Base-by-base conservation (phyloP, 2,329 filamentous ascomycete genomes). In the Pestalotiopsis fici region DNA sequence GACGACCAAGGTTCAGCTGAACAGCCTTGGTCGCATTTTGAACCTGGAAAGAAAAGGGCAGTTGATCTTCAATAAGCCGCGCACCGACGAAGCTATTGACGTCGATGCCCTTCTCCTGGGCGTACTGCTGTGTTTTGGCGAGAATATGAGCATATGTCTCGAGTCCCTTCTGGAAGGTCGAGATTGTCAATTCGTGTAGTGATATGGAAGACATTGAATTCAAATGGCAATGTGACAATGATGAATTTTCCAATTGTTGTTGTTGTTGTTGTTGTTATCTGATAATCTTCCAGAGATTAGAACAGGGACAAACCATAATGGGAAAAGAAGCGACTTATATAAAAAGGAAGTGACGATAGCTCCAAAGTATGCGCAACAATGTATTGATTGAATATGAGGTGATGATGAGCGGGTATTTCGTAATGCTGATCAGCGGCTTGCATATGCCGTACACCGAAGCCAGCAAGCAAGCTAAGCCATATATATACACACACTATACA, bases 1-100 rank as follows among this genome's bases (percentile, higher is more conserved):
- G 73, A 12, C 80, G 68, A 31, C 63, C 63, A 7, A 65, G 63
- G 23, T 39, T 57, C 13, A 59, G 13, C 77, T 82, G 82, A 65
- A 71, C 69, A 27, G 76, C 69, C 11, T 71, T 56, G 63, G 63
- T 57, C 27, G 63, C 63, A 37, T 57, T 65, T 50, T 65, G 63
- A 21, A 65, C 54, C 31, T 65, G 63, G 63, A 65, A 65, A 7
- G 63, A 27, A 27, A 65, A 59, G 27, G 63, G 63, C 13, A 65
- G 63, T 28, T 65, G 63, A 54, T 65, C 63, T n/a, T 65, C 63
- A 35, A 65, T 59, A 18, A 65, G 54, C 21, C 63, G 63, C 18
- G 63, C 63, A 28, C n/a, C 18, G 13, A 65, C 25, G 31, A 65
- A 59, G 4, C 18, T 65, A 28, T 65, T 37, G 12, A 15, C 50